Evolutionary conservation across 768 basidiomycete genomes (phyloP).

Genomic region (Rhodotorula graminis): DNA sequence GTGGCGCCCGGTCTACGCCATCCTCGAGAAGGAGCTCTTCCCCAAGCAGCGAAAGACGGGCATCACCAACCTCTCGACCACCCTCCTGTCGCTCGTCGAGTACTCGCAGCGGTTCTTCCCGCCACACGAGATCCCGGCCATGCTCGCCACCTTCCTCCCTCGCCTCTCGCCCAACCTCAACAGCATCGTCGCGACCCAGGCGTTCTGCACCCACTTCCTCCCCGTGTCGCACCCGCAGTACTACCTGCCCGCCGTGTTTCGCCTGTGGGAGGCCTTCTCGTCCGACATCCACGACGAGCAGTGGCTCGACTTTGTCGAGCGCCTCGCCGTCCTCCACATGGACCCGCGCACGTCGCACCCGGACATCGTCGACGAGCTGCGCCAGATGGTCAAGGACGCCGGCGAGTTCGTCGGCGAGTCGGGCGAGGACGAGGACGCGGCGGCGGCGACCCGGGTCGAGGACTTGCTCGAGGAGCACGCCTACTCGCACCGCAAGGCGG

Average conservation of each 20-base stretch:
- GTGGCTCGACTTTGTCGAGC: slow-evolving; percentile 75
- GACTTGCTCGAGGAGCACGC: slow-evolving; percentile 22
- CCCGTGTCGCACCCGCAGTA: slow-evolving; percentile 78
- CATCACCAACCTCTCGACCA: slow-evolving; percentile 47
- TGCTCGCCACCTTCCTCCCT: slow-evolving; percentile 81
- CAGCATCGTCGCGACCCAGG: slow-evolving; percentile 69
- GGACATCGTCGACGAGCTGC: slow-evolving; percentile 55
- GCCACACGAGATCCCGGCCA: slow-evolving; percentile 75
- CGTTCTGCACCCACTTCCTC: slow-evolving; percentile 78
- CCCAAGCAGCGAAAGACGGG: slow-evolving; percentile 53
- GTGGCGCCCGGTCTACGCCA: slow-evolving; percentile 72
- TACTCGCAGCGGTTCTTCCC: slow-evolving; percentile 75
- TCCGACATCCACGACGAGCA: slow-evolving; percentile 85
- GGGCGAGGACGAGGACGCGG: not conserved
- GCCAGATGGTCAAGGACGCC: slow-evolving; percentile 30
- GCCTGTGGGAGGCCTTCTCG: slow-evolving; percentile 81
- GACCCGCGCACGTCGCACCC: slow-evolving; percentile 74
- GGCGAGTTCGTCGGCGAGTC: slow-evolving; percentile 7
- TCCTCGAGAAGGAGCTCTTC: slow-evolving; percentile 69
- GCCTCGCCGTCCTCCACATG: slow-evolving; percentile 72
- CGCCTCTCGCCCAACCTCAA: slow-evolving; percentile 66
- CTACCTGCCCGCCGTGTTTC: slow-evolving; percentile 70
- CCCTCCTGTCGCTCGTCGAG: slow-evolving; percentile 49
- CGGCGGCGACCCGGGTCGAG: slow-evolving; percentile 33
- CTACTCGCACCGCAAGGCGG: slow-evolving; percentile 32